Evolutionary conservation across 495 filamentous ascomycete genomes (phyloP).

Genomic region (Apiosordaria backusii): DNA sequence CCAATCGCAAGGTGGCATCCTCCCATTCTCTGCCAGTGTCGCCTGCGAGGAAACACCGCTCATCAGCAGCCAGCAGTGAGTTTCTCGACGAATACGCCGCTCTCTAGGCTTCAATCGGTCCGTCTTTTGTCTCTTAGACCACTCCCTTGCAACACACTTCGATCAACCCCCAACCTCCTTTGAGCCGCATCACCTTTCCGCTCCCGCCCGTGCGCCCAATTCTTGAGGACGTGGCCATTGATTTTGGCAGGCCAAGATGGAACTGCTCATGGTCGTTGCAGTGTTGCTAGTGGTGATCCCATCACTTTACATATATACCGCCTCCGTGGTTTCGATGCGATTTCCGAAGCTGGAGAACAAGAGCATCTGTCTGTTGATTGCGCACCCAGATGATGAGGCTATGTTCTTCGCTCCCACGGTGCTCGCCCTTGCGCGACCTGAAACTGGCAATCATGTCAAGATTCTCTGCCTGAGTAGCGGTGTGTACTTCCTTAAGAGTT

Average conservation of each 20-base stretch:
- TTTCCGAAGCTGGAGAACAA: slow-evolving; percentile 74
- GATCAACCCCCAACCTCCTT: background rate
- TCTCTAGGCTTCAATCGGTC: too few species aligned
- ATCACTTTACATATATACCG: slow-evolving; percentile 60
- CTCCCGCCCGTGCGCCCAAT: too few species aligned
- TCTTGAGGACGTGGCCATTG: too few species aligned
- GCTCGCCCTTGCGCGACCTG: slow-evolving; percentile 67
- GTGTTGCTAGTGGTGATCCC: slow-evolving; percentile 56
- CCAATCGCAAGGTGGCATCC: background rate
- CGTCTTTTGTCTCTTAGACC: too few species aligned
- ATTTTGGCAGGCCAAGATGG: background rate
- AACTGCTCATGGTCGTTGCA: slow-evolving; percentile 28
- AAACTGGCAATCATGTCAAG: slow-evolving; percentile 81
- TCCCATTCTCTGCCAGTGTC: background rate
- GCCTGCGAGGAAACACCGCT: background rate
- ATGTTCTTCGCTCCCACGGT: slow-evolving; percentile 98
- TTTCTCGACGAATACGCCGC: too few species aligned
- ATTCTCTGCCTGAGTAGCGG: slow-evolving; percentile 89
- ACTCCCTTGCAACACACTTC: too few species aligned
- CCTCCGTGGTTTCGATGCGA: slow-evolving; percentile 47
- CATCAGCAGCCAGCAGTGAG: too few species aligned
- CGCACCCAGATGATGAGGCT: slow-evolving; percentile 96
- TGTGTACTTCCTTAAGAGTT: slow-evolving; percentile 25
- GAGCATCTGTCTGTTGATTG: slow-evolving; percentile 84
- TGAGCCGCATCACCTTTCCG: background rate